Base-by-base conservation (phyloP, 192 early-diverging fungal species). In the Coemansia sp. region DNA sequence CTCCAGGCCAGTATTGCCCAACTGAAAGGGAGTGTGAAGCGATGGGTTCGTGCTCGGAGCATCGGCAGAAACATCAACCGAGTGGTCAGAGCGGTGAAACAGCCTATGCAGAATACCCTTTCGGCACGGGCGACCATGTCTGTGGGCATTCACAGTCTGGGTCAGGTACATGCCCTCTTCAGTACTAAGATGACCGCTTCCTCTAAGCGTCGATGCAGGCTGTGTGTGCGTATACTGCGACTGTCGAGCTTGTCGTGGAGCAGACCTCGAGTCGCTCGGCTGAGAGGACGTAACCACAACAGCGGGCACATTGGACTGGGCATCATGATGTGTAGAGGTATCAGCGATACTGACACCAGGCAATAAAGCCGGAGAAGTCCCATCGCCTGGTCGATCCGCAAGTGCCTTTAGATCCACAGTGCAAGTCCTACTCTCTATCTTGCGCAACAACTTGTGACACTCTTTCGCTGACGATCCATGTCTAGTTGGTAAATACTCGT, bases 381-480 rank as follows among this genome's bases (percentile, higher is more conserved):
- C 15, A 6, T 29, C 55, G 55, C 31, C 29, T 0, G 15, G 14
- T 12, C 14, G 15, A 15, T 17, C 19, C 1, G 53, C 62, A 42
- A 80, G 59, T 0, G 44, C 27, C 29, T 55, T 58, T 29, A 77
- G 31, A 39, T 77, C 66, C 19, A 77, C 39, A 25, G 10, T 39
- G 12, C 27, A 23, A 31, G 62, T 66, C 46, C 68, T 75, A 36
- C 11, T 32, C 59, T 69, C 63, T 8, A 80, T 66, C 6, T 36
- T 27, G 21, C 58, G 63, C 59, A 84, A 19, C 46, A 84, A 66
- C 59, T 48, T 67, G 17, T 69, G 57, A 44, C 75, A 80, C 36
- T 85, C 77, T 41, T 68, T 81, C 0, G 62, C 73, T 11, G 62
- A 32, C 25, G 44, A 68, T 15, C 74, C 76, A 5, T 65, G 73